Evolutionary conservation across 2,329 filamentous ascomycete genomes (phyloP), one percentile per base, ranked within the genome.

Genomic region (Ceratocystis ficicola): DNA sequence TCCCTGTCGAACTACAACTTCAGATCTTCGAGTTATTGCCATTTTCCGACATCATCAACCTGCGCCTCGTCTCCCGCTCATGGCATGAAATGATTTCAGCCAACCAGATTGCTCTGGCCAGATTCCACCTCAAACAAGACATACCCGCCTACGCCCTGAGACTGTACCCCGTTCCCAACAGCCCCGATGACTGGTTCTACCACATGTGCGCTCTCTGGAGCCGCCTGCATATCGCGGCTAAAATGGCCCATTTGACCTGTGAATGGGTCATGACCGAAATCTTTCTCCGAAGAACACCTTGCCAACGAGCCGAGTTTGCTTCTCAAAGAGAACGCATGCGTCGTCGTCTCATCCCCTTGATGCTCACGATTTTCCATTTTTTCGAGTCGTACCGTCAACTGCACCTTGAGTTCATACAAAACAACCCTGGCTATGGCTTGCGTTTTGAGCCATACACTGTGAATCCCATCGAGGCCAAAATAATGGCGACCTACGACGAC

Each of bases 311-410:
- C 22, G 82, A 84, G 61, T 87, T 86, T 70, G 81, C 82, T 20
- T 79, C 82, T 0, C 83, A 86, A 71, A 77, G 79, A 68, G 81
- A 84, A 72, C 79, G 84, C 15, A 86, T 87, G 84, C 81, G 83
- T 61, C 81, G 83, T 68, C 79, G 84, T 62, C 75, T 87, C 7
- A 84, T 86, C 65, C 84, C 84, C 0, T 72, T 86, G 6, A 76
- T 87, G 17, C 86, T 87, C 69, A 86, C 83, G 12, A 77, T 86
- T 28, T 86, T 86, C 69, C 84, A 87, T 72, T 87, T 87, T 71
- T 86, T 87, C 71, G 84, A 87, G 72, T 84, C 78, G 0, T 86
- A 85, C 71, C 81, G 84, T 67, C 79, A 77, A 48, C 75, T 85
- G 2, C 83, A 86, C 69, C 72, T 85, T 6, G 74, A 83, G 69